Conservation (phyloP, 2,329 filamentous ascomycete species). For the Tolypocladium nubicola region DNA sequence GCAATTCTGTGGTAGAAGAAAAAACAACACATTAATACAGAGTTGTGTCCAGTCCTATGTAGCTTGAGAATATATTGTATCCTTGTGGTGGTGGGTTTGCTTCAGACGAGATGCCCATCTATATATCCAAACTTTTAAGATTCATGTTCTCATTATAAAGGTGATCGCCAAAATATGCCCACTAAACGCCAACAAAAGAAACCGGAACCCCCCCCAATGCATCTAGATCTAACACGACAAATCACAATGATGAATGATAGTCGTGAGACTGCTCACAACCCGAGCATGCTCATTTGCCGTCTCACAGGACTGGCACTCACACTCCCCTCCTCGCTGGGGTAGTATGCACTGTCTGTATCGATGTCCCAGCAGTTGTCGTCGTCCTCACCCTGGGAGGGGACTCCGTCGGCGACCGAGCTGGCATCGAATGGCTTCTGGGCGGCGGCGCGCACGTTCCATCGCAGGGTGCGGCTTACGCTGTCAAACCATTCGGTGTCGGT, state of each 20-base stretch:
- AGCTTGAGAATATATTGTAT: neutral
- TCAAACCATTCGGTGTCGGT: slow-evolving; percentile 93
- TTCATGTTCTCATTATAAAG: neutral
- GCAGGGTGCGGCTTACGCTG: slow-evolving; percentile 79
- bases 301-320: slow-evolving; percentile 56
- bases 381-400: slow-evolving; percentile 36
- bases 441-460: slow-evolving; percentile 91
- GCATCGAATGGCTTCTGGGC: slow-evolving; percentile 81
- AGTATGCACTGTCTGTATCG: slow-evolving; percentile 70
- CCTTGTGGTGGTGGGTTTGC: neutral
- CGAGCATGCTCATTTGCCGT: slow-evolving; percentile 64
- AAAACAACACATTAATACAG: neutral
- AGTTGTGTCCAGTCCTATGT: neutral
- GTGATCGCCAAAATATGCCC: neutral
- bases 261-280: slow-evolving; percentile 18
- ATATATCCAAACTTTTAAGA: neutral
- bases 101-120: neutral
- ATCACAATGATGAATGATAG: neutral
- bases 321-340: slow-evolving; percentile 64
- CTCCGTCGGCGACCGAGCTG: slow-evolving; percentile 22
- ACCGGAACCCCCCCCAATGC: too few relatives aligned
- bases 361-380: slow-evolving; percentile 75
- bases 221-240: neutral
- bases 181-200: neutral
- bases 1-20: neutral